These are phyloP conservation scores for Pseudogymnoascus sp. DNA, from an alignment of 2,329 filamentous ascomycete species.

Conservation along the genomic window DNA sequence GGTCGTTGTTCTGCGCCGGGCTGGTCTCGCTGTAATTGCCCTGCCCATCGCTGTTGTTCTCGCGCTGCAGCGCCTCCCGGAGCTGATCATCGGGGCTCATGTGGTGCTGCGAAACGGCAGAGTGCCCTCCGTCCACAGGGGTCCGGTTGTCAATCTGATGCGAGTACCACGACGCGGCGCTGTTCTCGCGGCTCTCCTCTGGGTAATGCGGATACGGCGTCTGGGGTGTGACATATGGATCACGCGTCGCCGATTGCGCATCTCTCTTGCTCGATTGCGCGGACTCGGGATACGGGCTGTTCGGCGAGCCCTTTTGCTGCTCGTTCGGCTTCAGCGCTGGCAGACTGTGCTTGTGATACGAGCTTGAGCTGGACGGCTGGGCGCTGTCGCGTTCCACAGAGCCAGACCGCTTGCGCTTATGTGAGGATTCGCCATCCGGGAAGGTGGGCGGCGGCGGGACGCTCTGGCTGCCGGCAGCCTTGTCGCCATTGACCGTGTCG, in stretches of 20 bases:
- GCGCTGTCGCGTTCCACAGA: constrained; percentile 41
- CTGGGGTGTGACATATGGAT: constrained; percentile 35
- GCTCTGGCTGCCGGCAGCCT: constrained; percentile 9
- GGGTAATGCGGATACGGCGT: constrained; percentile 38
- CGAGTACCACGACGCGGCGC: constrained; percentile 41
- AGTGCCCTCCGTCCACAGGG: constrained; percentile 31
- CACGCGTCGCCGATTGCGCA: constrained; percentile 19
- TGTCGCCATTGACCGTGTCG: constrained; percentile 17
- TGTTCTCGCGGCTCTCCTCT: constrained; percentile 37
- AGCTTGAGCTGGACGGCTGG: constrained; percentile 25
- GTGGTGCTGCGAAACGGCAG: constrained; percentile 36
- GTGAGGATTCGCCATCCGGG: constrained; percentile 32
- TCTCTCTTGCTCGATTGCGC: constrained; percentile 18
- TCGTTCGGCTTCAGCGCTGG: constrained; percentile 26
- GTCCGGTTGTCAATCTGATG: constrained; percentile 40
- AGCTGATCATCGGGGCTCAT: constrained; percentile 40
- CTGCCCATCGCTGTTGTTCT: constrained; percentile 34
- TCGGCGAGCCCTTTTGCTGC: constrained; percentile 29
- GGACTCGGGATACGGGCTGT: constrained; percentile 21
- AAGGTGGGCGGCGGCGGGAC: constrained; percentile 17
- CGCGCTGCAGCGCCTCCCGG: constrained; percentile 42
- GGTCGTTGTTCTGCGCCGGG: constrained; percentile 28
- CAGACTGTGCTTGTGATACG: constrained; percentile 29
- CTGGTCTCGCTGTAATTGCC: constrained; percentile 29
- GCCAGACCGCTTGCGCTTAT: constrained; percentile 63